Percentiles rank a stretch among this genome's conserved stretches.
Conservation (phyloP, 1,139 yeast species). For the Pichia sp. region DNA sequence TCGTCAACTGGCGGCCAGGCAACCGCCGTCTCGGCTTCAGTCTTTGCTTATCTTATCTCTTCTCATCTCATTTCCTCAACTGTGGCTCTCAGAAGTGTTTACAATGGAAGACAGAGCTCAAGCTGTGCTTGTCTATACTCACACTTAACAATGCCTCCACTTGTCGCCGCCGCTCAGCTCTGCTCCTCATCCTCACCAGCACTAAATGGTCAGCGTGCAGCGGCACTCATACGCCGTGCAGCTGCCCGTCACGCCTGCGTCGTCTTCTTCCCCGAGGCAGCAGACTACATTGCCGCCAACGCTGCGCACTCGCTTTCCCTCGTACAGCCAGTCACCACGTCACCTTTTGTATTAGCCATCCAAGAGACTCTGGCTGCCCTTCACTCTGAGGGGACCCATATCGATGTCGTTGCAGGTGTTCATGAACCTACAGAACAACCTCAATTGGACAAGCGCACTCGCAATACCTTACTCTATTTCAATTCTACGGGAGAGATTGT, state of each 20-base stretch:
- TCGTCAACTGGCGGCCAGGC: too few relatives aligned
- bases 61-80: neutral
- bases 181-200: conserved; percentile 62
- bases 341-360: conserved; percentile 46
- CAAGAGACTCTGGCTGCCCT: conserved; percentile 38
- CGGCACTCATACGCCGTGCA: conserved; percentile 55
- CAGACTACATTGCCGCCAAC: conserved; percentile 74
- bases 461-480: conserved; percentile 70
- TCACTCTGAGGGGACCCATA: conserved; percentile 28
- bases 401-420: conserved; percentile 62
- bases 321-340: conserved; percentile 42
- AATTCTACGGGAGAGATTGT: conserved; percentile 54
- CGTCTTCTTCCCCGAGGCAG: conserved; percentile 86
- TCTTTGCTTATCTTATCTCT: neutral
- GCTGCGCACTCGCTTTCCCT: conserved; percentile 58
- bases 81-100: too few relatives aligned
- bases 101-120: too few relatives aligned
- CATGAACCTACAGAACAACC: conserved; percentile 54
- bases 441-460: conserved; percentile 42
- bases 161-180: conserved; percentile 82
- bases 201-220: conserved; percentile 53
- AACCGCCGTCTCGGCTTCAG: too few relatives aligned
- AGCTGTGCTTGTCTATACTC: neutral
- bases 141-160: conserved; percentile 28
- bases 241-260: conserved; percentile 51